phyloP scores from a whole-genome alignment of 1,139 yeast species.

The Torulaspora pretoriensis region DNA sequence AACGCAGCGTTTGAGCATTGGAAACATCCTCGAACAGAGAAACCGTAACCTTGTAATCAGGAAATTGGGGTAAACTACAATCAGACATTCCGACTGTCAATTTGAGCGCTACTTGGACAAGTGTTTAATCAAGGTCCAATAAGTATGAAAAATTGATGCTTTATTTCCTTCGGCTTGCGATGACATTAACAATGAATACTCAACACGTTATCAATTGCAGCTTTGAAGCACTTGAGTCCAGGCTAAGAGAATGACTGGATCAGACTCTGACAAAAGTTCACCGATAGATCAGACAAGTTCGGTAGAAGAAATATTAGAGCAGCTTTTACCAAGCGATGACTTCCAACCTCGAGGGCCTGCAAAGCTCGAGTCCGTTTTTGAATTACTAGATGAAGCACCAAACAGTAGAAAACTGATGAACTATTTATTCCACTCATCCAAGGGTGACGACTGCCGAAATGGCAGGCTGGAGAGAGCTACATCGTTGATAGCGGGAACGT shows the following conservation, averaged over 20 bases:
- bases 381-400: constrained; percentile 25
- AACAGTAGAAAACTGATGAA: constrained; percentile 27
- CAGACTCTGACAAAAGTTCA: background rate
- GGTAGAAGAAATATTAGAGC: constrained; percentile 5
- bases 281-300: background rate
- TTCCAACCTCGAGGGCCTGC: background rate
- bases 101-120: background rate
- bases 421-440: constrained; percentile 14
- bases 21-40: constrained; percentile 42
- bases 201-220: background rate
- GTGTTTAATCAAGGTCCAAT: background rate
- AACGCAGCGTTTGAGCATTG: constrained; percentile 38
- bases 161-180: background rate
- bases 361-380: constrained; percentile 17
- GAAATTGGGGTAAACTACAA: constrained; percentile 43
- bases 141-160: background rate
- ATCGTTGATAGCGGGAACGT: constrained; percentile 15
- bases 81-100: background rate
- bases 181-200: background rate
- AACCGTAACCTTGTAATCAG: constrained; percentile 37
- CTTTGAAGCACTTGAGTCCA: background rate
- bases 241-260: background rate
- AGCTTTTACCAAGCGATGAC: constrained; percentile 1
- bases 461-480: constrained; percentile 11
- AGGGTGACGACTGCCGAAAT: constrained; percentile 2